Evolutionary conservation across 1,139 yeast species (phyloP).

Genomic region (Yamadazyma friedrichii): DNA sequence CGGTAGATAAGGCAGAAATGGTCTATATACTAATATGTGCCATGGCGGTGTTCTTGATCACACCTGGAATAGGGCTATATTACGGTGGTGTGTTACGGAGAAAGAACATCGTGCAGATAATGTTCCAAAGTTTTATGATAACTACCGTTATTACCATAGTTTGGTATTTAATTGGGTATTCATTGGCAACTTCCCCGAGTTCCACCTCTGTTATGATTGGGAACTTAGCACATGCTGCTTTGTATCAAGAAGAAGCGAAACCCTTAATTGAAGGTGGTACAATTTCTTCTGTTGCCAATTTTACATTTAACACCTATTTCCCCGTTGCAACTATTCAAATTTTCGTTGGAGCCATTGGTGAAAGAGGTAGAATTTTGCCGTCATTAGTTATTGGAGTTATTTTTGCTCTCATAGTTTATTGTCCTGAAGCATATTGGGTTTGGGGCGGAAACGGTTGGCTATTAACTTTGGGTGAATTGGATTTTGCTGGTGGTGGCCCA

Average conservation of each 20-base stretch:
- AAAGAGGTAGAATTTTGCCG: slow-evolving; percentile 91
- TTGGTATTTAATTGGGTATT: slow-evolving; percentile 98
- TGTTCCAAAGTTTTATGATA: slow-evolving; percentile 92
- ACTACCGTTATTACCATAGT: slow-evolving; percentile 76
- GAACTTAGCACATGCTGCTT: slow-evolving; percentile 71
- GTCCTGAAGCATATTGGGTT: slow-evolving; percentile 95
- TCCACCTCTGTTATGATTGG: slow-evolving; percentile 77
- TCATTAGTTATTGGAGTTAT: slow-evolving; percentile 87
- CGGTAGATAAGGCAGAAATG: slow-evolving; percentile 72
- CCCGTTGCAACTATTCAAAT: slow-evolving; percentile 83
- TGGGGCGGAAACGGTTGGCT: slow-evolving; percentile 96
- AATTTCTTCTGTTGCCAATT: slow-evolving; percentile 59
- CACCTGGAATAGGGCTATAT: slow-evolving; percentile 87
- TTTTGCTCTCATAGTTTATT: slow-evolving; percentile 92
- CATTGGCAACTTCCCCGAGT: slow-evolving; percentile 75
- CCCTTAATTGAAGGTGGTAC: slow-evolving; percentile 53
- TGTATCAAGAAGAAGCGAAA: slow-evolving; percentile 51
- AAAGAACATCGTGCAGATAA: slow-evolving; percentile 82
- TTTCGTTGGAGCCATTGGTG: slow-evolving; percentile 95
- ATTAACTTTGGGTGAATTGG: slow-evolving; percentile 74
- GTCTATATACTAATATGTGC: slow-evolving; percentile 76
- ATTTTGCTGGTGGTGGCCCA: slow-evolving; percentile 98
- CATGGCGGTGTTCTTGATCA: slow-evolving; percentile 84
- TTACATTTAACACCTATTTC: slow-evolving; percentile 89
- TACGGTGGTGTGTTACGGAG: slow-evolving; percentile 90